Evolutionary conservation across 2,329 filamentous ascomycete genomes (phyloP).

Genomic region (Beauveria rudraprayagi): DNA sequence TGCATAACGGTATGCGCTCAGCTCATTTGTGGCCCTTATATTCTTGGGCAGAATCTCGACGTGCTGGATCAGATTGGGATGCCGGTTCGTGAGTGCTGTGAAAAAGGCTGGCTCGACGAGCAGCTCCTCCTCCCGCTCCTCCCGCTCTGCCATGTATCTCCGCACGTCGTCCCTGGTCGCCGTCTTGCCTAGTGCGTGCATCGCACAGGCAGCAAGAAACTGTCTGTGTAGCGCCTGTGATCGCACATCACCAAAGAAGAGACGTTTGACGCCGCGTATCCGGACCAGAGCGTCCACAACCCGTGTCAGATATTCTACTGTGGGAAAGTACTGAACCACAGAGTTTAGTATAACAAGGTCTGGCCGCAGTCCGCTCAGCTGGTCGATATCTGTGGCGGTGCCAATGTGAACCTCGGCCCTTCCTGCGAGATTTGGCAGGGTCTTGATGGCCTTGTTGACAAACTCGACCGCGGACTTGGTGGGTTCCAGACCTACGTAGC

Average conservation of each 20-base stretch:
- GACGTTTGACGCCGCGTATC: not conserved
- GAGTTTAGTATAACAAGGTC: slow-evolving; percentile 18
- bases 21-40: slow-evolving; percentile 22
- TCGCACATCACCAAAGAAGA: slow-evolving; percentile 19
- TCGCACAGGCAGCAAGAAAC: slow-evolving; percentile 12
- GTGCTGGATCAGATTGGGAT: slow-evolving; percentile 17
- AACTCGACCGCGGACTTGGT: slow-evolving; percentile 17
- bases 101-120: slow-evolving; percentile 21
- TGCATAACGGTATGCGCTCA: slow-evolving; percentile 22
- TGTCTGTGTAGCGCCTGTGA: slow-evolving; percentile 13
- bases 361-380: slow-evolving; percentile 1
- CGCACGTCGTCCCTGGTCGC: slow-evolving; percentile 9
- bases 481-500: slow-evolving; percentile 23
- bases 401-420: slow-evolving; percentile 16
- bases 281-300: not conserved
- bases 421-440: slow-evolving; percentile 4
- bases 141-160: slow-evolving; percentile 12
- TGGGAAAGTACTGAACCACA: slow-evolving; percentile 13
- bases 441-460: slow-evolving; percentile 12
- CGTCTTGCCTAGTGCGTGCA: slow-evolving; percentile 1
- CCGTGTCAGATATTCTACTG: not conserved
- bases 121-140: slow-evolving; percentile 16
- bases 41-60: slow-evolving; percentile 23
- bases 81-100: slow-evolving; percentile 8
- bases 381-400: slow-evolving; percentile 16